phyloP scores from a whole-genome alignment of 257 asterid species.

The Capsicum rhomboideum region DNA sequence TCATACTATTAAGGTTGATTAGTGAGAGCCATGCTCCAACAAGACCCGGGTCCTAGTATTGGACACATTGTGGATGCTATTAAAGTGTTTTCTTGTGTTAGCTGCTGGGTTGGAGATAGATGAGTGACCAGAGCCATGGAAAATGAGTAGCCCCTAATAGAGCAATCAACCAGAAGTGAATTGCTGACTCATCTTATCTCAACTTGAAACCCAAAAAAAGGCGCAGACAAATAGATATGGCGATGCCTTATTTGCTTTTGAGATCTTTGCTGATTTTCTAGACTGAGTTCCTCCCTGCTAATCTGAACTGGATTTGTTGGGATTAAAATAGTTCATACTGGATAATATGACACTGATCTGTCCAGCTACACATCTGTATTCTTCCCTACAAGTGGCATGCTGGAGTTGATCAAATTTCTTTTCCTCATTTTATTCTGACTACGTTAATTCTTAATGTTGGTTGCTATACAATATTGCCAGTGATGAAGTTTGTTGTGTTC shows the following conservation, averaged over 20 bases:
- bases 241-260: background rate
- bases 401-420: background rate
- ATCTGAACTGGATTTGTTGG: background rate
- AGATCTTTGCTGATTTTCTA: background rate
- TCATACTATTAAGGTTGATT: no score
- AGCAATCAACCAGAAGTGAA: background rate
- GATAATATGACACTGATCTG: background rate
- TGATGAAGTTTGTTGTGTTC: background rate
- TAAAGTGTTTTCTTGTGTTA: background rate
- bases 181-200: background rate
- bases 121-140: background rate
- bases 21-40: background rate
- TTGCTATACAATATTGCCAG: background rate
- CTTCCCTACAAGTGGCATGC: background rate
- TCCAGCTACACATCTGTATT: background rate
- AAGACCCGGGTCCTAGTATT: background rate
- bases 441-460: background rate
- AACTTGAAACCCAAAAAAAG: background rate
- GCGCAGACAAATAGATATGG: background rate
- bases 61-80: background rate
- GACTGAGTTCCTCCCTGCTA: background rate
- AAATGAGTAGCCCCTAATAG: background rate
- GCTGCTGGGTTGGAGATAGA: background rate
- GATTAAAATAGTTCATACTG: background rate
- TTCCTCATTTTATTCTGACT: background rate